Evolutionary conservation across 257 asterid species (phyloP), one percentile per base, ranked within the genome.

Genomic region (Catharanthus roseus): DNA sequence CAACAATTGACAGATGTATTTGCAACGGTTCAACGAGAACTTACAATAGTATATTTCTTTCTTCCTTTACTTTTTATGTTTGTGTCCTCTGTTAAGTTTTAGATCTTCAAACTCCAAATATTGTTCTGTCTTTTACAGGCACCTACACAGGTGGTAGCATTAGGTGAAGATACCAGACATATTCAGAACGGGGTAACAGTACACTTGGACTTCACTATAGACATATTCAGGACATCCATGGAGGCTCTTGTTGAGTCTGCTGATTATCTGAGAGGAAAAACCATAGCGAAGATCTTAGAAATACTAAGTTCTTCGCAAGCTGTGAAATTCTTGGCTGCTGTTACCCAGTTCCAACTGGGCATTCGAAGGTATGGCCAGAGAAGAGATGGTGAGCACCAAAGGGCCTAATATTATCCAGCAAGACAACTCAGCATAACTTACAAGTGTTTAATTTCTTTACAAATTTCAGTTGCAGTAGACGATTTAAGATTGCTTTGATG

Each of bases 311-410:
- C 84, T 18, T 2, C 58, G 15, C 85, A 82, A 42, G 64, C 68
- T 0, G 36, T 82, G 16, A 61, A 67, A 69, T 84, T 84, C 74
- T 51, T 86, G n/a, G 41, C 85, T 82, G 85, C 80, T 16, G 76
- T 58, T 10, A 72, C 68, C n/a, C 61, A 61, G 19, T 53, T 79
- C 73, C 83, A 71, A 21, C 75, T 79, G n/a, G 47, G 33, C 10
- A 54, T 86, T 16, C 77, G 67, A 12, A 64, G 79, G 34, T 65
- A 69, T 65, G 87, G 86, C 16, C 55, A 75, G 77, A 77, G 31
- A 4, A 58, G 76, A 31, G 79, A 78, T 6, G 69, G 67, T 11
- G 72, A 47, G 47, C 42, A 28, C 21, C 77, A 21, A 61, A 24
- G 65, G n/a, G 65, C 36, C 10, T 29, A 19, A 68, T 31, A 19